Evolutionary conservation across 371 early-diverging fungal species (phyloP), one percentile per base, ranked within the genome.

Genomic region (Mucor saturninus): DNA sequence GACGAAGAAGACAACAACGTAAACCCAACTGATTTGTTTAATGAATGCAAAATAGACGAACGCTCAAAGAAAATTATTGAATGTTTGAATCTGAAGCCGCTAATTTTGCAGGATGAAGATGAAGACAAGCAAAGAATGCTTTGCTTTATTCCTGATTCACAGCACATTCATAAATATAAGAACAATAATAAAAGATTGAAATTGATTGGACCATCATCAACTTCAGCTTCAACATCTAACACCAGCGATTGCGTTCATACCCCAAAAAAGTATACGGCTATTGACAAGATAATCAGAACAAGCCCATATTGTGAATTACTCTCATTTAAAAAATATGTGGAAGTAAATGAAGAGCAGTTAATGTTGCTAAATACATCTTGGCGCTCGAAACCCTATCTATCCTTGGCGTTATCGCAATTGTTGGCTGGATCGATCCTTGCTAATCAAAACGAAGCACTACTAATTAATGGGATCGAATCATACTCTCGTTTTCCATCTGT

Each of bases 101-200:
- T 59, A 14, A 59, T 59, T 59, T 59, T 59, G 51, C 15, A 59
- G 59, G 59, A 59, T 50, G 59, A 59, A 59, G 59, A 59, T 59
- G 57, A 48, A 48, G 51, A 59, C 51, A 51, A 59, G 51, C 51
- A 59, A 59, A 59, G 59, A 59, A 59, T 59, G 51, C 13, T 51
- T 39, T 59, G 59, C 39, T 59, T 59, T 59, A 39, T 51, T 59
- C 51, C 51, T 39, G 51, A 51, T 51, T 51, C 59, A 10, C 51
- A 59, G 21, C 51, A 40, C 40, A 15, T 39, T 51, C 50, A 51
- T n/a, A 51, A 50, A 51, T 59, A 50, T 14, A 51, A 59, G 51
- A 59, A 59, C 51, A 51, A 59, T 13, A 59, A 59, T 40, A 59
- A 59, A 59, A 51, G 51, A 59, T 40, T 49, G 51, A 59, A 59